Conservation (phyloP, 73 alveolate species). For the Paramecium tetraurelia region DNA sequence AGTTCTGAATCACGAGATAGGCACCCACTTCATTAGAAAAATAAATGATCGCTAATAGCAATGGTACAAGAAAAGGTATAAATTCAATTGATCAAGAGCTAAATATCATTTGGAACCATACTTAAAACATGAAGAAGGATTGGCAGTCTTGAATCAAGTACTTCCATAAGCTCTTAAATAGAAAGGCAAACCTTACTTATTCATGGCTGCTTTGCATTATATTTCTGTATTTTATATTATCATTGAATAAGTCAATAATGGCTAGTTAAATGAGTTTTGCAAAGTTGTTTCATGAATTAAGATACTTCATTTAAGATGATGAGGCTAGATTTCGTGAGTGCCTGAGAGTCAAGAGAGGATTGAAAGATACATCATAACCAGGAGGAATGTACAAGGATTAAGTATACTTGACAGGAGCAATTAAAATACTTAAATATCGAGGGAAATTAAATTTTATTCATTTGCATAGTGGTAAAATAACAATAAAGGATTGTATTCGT, state of each 20-base stretch:
- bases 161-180: conserved; percentile 10
- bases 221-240: conserved; percentile 55
- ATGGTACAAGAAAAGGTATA: conserved; percentile 68
- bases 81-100: conserved; percentile 46
- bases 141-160: conserved; percentile 73
- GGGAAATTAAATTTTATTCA: conserved; percentile 67
- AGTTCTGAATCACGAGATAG: conserved; percentile 85
- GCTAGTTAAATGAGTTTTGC: conserved; percentile 72
- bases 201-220: conserved; percentile 80
- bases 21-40: conserved; percentile 83
- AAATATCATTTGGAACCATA: conserved; percentile 74
- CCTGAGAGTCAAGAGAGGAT: conserved; percentile 84
- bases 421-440: conserved; percentile 69
- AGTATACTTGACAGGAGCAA: conserved; percentile 82
- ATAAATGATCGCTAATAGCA: conserved; percentile 72
- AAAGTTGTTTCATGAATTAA: conserved; percentile 73
- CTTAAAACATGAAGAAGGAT: conserved; percentile 82
- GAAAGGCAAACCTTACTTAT: conserved; percentile 71
- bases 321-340: conserved; percentile 77
- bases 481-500: conserved; percentile 75
- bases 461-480: conserved; percentile 74
- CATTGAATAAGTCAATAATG: not conserved
- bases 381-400: conserved; percentile 87
- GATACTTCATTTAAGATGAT: conserved; percentile 73
- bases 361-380: conserved; percentile 77